Base-by-base conservation (phyloP, 495 filamentous ascomycete genomes). In the Aspergillus funiculosus region DNA sequence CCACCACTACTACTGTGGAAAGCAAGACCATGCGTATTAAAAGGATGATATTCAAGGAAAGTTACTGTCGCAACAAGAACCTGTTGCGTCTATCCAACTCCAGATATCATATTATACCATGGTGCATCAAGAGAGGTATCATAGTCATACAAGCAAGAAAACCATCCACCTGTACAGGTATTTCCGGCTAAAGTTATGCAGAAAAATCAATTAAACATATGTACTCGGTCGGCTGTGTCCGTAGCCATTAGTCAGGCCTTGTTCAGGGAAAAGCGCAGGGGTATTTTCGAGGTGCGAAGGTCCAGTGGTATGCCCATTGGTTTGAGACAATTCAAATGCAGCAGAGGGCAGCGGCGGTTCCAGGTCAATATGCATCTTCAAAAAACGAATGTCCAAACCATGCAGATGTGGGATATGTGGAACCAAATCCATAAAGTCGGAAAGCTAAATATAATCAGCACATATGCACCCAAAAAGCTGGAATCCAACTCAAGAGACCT, bases 371-470 rank as follows among this genome's bases (percentile, higher is more conserved):
- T 73, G 70, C 70, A 73, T 73, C 47, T 60, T 68, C 35, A 73
- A 25, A 36, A 69, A 69, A 14, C 69, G 63, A 8, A 86, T 66
- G 37, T 77, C 72, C 30, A 89, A 35, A 41, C 77, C 75, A 21
- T 77, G 74, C 14, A 89, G 74, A 59, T 89, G 85, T 34, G 78
- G 77, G 43, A 85, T 75, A 50, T 79, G 79, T 11, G 83, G 81
- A 22, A 86, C 75, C 26, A 84, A 76, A 54, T 76, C 79, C 72
- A 85, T 77, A 61, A 89, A 86, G 58, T 89, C 85, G 39, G 82
- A 81, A 38, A 84, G 75, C 79, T 84, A 19, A 22, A 18, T 18
- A 2, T 36, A 66, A 56, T 74, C 56, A 54, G 52, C 19, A 13
- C n/a, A 25, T 11, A 41, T 7, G 1, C 4, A 25, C n/a, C 14